A percentile compares a stretch with the other conserved stretches of the same genome.
Conservation (phyloP, 352 stramenopile genomes). For the Pythium dissimile region DNA sequence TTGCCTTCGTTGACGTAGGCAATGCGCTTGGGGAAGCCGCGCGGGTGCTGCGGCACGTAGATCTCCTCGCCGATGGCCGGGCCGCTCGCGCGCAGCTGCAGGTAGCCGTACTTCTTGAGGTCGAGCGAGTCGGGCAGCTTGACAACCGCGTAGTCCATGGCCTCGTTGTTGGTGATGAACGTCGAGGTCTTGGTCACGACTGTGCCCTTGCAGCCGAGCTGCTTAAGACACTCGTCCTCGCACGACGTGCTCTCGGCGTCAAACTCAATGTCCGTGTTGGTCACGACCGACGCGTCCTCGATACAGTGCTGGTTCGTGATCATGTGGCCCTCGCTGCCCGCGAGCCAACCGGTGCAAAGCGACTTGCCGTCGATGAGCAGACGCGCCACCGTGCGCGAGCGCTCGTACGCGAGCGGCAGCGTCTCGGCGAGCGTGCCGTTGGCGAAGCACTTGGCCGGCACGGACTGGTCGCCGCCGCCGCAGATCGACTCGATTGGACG, state of each 20-base stretch:
- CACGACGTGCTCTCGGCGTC: constrained; percentile 21
- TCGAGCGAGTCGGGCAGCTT: constrained; percentile 8
- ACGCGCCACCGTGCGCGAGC: not conserved
- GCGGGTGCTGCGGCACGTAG: constrained; percentile 6
- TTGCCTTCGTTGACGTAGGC: constrained; percentile 6
- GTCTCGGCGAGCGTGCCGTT: not conserved
- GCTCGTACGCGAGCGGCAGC: constrained; percentile 5
- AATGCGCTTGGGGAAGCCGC: not conserved
- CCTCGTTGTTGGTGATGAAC: constrained; percentile 20
- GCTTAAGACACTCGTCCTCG: constrained; percentile 13
- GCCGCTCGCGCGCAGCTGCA: constrained; percentile 23
- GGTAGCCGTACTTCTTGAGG: constrained; percentile 23
- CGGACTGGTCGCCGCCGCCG: constrained; percentile 2
- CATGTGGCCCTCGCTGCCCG: constrained; percentile 15
- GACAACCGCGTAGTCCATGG: constrained; percentile 19
- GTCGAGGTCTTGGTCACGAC: constrained; percentile 14
- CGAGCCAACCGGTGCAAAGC: constrained; percentile 10
- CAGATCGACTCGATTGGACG: constrained; percentile 1
- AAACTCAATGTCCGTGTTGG: constrained; percentile 27
- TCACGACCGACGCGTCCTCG: not conserved
- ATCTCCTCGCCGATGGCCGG: constrained; percentile 20
- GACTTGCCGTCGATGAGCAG: not conserved
- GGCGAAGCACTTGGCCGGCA: constrained; percentile 11
- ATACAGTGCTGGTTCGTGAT: constrained; percentile 36
- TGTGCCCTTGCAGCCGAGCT: constrained; percentile 20